Evolutionary conservation across 2,329 filamentous ascomycete genomes (phyloP).

Genomic region (Apiospora malaysiana): DNA sequence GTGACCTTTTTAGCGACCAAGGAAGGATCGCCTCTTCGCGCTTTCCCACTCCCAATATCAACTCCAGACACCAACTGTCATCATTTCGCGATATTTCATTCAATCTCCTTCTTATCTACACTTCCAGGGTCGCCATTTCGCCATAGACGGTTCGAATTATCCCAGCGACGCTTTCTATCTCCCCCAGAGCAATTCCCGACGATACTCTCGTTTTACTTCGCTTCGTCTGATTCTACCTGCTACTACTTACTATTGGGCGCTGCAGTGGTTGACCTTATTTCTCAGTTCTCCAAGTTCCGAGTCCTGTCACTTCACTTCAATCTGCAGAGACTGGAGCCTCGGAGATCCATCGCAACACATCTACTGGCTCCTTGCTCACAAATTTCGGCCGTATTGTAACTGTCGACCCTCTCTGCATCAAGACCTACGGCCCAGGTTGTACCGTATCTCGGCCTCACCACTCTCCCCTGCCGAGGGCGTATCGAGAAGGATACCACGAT

Average conservation of each 20-base stretch:
- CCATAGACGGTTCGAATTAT: neutral
- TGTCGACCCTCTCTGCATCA: neutral
- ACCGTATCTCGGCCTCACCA: neutral
- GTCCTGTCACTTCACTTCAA: neutral
- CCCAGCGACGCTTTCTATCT: neutral
- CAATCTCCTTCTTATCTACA: neutral
- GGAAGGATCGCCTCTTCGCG: conserved; percentile 9
- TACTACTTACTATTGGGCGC: neutral
- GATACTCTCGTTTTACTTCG: neutral
- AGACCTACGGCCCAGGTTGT: neutral
- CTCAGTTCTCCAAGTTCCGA: neutral
- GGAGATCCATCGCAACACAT: neutral
- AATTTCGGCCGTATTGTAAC: neutral
- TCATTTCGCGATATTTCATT: conserved; percentile 2
- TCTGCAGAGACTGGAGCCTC: neutral
- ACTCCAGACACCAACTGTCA: neutral
- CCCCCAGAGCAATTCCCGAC: neutral
- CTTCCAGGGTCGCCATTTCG: neutral
- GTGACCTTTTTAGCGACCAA: neutral
- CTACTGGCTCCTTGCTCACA: neutral
- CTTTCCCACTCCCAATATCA: neutral
- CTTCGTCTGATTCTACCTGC: neutral
- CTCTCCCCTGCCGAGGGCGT: neutral
- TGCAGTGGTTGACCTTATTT: neutral
- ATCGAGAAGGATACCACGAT: conserved; percentile 21